A percentile compares a stretch with the other conserved stretches of the same genome.
Conservation (phyloP, 257 asterid genomes). For the Fraxinus cuspidata region DNA sequence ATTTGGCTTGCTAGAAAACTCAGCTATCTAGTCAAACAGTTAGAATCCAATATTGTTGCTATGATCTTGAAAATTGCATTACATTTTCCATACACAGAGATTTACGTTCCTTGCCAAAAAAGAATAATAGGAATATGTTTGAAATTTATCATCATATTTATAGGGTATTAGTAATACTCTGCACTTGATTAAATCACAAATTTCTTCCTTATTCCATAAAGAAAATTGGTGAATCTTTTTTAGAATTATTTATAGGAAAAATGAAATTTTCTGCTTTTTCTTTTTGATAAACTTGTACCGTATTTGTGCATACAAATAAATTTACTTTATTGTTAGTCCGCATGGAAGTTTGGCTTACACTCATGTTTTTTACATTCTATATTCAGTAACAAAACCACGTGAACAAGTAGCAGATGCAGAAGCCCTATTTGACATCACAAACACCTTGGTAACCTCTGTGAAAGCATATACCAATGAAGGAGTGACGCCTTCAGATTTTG, state of each 20-base stretch:
- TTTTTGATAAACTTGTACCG: neutral
- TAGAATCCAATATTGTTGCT: neutral
- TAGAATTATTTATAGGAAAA: neutral
- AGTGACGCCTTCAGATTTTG: slow-evolving; percentile 73
- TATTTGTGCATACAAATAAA: neutral
- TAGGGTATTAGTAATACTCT: neutral
- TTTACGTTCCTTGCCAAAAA: neutral
- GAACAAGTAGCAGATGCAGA: slow-evolving; percentile 98
- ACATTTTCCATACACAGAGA: neutral
- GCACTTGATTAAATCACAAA: neutral
- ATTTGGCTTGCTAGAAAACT: neutral
- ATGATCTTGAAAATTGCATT: neutral
- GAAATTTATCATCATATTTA: neutral
- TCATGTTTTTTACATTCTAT: slow-evolving; percentile 1
- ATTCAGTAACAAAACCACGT: slow-evolving; percentile 76
- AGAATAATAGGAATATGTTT: neutral
- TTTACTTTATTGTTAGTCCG: neutral
- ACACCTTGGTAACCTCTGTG: slow-evolving; percentile 78
- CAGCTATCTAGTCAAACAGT: neutral
- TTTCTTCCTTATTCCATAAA: neutral
- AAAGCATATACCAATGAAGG: slow-evolving; percentile 74
- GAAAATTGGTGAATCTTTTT: neutral
- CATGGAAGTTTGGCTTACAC: slow-evolving; percentile 1
- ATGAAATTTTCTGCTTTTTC: neutral
- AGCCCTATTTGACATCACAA: slow-evolving; percentile 83